Conservation (phyloP, 768 basidiomycete genomes). For the Mycena vulgaris region DNA sequence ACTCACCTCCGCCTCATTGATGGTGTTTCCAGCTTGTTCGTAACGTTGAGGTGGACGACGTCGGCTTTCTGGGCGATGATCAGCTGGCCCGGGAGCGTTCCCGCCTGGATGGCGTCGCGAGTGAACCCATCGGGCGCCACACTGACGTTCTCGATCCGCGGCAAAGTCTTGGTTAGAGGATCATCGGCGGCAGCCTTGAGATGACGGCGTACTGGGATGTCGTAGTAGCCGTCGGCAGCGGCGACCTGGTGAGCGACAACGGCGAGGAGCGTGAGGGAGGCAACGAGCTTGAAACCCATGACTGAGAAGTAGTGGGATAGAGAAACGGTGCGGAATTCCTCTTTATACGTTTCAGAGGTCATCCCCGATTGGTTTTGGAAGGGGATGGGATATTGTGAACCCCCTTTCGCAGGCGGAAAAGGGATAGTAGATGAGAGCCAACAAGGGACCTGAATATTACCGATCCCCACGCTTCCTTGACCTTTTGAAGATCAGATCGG, state of each 20-base stretch:
- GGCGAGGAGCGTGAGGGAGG: conserved; percentile 53
- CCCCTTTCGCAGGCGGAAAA: no score
- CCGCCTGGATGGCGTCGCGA: conserved; percentile 56
- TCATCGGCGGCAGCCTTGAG: background rate
- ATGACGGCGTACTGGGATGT: background rate
- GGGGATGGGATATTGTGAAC: no score
- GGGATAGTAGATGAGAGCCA: no score
- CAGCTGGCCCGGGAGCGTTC: conserved; percentile 55
- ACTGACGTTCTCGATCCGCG: conserved; percentile 46
- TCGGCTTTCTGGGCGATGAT: conserved; percentile 58
- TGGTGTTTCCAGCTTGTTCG: conserved; percentile 53
- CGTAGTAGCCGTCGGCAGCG: background rate
- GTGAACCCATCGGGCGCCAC: conserved; percentile 61
- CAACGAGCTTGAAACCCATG: background rate
- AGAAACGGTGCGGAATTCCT: no score
- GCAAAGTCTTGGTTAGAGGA: background rate
- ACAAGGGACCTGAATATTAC: no score
- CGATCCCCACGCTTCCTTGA: no score
- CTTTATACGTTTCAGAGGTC: no score
- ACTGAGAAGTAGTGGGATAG: no score
- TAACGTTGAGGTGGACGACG: conserved; percentile 54
- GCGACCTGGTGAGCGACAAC: conserved; percentile 29
- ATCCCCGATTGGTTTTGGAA: no score
- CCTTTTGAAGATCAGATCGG: no score
- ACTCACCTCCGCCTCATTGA: conserved; percentile 57